Evolutionary conservation across 2,329 filamentous ascomycete genomes (phyloP), one percentile per base, ranked within the genome.

Genomic region (Penicillium verrucosum): DNA sequence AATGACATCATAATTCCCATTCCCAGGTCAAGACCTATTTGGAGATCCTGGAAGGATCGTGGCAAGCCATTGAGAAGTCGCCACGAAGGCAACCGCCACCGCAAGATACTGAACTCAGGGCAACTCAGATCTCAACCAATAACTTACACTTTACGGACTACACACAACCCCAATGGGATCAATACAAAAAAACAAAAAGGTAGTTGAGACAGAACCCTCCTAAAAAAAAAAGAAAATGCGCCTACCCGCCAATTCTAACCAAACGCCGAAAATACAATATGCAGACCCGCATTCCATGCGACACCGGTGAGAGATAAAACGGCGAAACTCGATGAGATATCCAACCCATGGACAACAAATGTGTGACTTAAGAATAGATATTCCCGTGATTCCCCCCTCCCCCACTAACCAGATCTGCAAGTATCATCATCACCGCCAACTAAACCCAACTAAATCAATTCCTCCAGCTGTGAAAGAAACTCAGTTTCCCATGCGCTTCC

Each of bases 401-500:
- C 7, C 10, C n/a, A 30, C 42, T 44, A 38, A 12, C 23, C 47
- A 30, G 5, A 41, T 14, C 18, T 11, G 23, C 12, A 10, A n/a
- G 14, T 11, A 8, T 12, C 1, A 37, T 11, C 23, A 25, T 6
- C 27, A 14, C 14, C 23, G 10, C 10, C 48, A 29, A 30, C n/a
- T 18, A 11, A 29, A 12, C 11, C 29, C 29, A 11, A 30, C 29
- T 30, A 30, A 30, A 30, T 30, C 10, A 30, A n/a, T 43, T 10
- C 3, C 16, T 43, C 25, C 11, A 27, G 18, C 25, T 7, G 9
- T 16, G 8, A 12, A 36, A 32, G 40, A 29, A 27, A 11, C 30
- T 65, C 44, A 61, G 27, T 50, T 29, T 50, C 53, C 59, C 52
- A 59, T 56, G 54, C 64, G 63, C 62, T 66, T 66, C 42, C 62